Base-by-base conservation (phyloP, 148 eudicot species). In the Rhododendron ovatum region DNA sequence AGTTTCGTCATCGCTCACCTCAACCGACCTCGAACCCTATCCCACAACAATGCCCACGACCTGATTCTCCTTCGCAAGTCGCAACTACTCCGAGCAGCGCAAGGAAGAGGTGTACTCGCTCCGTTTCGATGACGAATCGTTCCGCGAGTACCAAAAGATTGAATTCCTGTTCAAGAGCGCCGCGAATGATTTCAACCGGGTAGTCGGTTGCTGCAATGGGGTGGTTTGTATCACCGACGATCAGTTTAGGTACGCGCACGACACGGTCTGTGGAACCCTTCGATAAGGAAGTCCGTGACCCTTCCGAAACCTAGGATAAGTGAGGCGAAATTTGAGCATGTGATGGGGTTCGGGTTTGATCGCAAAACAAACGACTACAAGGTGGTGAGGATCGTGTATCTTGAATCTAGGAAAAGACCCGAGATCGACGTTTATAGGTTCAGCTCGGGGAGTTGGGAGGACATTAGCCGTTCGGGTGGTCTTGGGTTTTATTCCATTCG, bases 261-360 rank as follows among this genome's bases (percentile, higher is more conserved):
- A 51, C 26, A 39, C 87, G 0, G 15, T 85, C 65, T 91, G 18
- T 89, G 90, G 91, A 91, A 91, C 50, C 91, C 92, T 41, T 78
- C 63, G 3, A 89, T 91, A 80, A 50, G 82, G 20, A 88, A 83
- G n/a, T 79, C 18, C 11, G 14, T 87, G 30, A 74, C 15, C 28
- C 78, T 91, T 17, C 91, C 91, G 4, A 63, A 24, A 80, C 85
- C 90, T 18, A 37, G 77, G 5, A 33, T 69, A 15, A 61, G 74
- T 6, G 7, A 43, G 28, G 47, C 73, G 3, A 8, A 9, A 47
- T 61, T 35, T 37, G 82, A 67, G 51, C 51, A 63, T 17, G 87
- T 77, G 8, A 86, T 89, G 33, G 92, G 92, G 17, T 90, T 90
- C 45, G 92, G 90, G 48, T 90, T 84, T 77, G 91, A 89, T 80